phyloP scores from a whole-genome alignment of 202 grass and related monocot species.

The Hordeum pubiflorum region DNA sequence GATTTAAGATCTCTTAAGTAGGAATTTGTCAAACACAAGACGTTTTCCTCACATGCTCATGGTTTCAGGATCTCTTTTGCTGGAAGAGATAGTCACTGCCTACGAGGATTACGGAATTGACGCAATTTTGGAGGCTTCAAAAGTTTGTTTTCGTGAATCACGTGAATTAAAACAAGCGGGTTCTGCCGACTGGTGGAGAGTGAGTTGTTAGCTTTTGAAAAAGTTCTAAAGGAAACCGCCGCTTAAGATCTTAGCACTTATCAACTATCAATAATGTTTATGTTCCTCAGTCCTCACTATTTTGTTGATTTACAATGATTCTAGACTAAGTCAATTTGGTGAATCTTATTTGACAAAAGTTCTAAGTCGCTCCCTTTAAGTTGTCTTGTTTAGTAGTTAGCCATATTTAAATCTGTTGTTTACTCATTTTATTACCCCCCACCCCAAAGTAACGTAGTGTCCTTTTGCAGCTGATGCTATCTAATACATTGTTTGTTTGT shows the following conservation, averaged over 20 bases:
- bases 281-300: not conserved
- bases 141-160: conserved; percentile 62
- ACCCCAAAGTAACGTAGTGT: not conserved
- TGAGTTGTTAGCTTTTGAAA: conserved; percentile 41
- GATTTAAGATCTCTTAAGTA: not conserved
- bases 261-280: not conserved
- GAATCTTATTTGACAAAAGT: not conserved
- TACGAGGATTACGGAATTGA: conserved; percentile 68
- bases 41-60: conserved; percentile 18
- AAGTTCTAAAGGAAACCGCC: not conserved
- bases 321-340: not conserved
- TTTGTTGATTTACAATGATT: not conserved
- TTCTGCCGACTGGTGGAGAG: conserved; percentile 86
- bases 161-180: conserved; percentile 64
- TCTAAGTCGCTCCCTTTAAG: not conserved
- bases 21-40: not conserved
- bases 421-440: not conserved
- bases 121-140: conserved; percentile 63
- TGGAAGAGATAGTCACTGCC: conserved; percentile 80
- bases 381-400: not conserved
- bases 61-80: conserved; percentile 64
- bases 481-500: conserved; percentile 25
- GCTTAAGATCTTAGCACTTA: conserved; percentile 2
- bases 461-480: conserved; percentile 19
- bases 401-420: not conserved